Evolutionary conservation across 2,329 filamentous ascomycete species (phyloP), one percentile per base, ranked within the genome.

Genomic region (Ophiostoma himal-ulmi): DNA sequence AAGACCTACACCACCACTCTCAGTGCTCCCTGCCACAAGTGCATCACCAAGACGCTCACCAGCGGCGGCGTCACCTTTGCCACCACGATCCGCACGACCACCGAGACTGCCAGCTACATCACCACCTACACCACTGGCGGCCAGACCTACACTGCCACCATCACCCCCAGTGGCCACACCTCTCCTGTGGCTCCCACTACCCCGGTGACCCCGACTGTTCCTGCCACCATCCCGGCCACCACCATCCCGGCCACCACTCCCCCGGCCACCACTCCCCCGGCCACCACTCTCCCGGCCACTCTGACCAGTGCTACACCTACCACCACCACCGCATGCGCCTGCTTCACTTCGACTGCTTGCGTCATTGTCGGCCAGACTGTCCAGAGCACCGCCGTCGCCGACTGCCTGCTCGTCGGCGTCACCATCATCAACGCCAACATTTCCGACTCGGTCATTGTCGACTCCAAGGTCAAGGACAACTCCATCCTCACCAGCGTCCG

Each of bases 301-400:
- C 17, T 34, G 30, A 65, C 60, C 7, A 65, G 20, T 14, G 14
- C 22, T 37, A 34, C 65, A 5, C n/a, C 70, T 10, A 69, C 71
- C 6, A 68, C 69, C 13, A 71, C 72, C 2, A 68, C 69, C 0
- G 65, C 68, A 10, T 72, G 70, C 36, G 65, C 71, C 11, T 73
- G 71, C 71, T 68, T 71, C 68, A 71, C 71, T 22, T 67, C 70
- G 13, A 68, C 70, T 2, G 68, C 72, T 17, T 73, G 73, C 67
- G 70, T 74, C 52, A 72, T 74, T 41, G 68, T 74, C 30, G 68
- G 70, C 68, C 67, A 72, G 68, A 74, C 72, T 5, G 67, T 74
- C 20, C 66, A 71, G 60, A 69, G 66, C 57, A 73, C 71, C 0
- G 69, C 72, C 44, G 68, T 74, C 1, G 70, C 71, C 2, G 71